Evolutionary conservation across 225 moss, liverwort and hornwort species (phyloP).

Genomic region (Rhytidiadelphus loreus): DNA sequence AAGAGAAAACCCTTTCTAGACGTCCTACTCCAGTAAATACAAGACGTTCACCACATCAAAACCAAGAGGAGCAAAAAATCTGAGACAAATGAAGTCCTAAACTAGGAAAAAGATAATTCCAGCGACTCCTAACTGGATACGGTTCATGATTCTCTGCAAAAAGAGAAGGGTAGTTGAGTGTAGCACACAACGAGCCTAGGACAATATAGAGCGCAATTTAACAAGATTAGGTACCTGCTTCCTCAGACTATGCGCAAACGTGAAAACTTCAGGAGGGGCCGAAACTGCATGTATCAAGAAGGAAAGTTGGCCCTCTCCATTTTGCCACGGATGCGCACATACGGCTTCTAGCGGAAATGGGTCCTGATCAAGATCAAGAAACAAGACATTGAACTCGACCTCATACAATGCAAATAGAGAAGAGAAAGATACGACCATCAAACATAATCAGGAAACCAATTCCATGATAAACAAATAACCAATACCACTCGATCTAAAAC

Average conservation of each 20-base stretch:
- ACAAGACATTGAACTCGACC: not conserved
- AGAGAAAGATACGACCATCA: not conserved
- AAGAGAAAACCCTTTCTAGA: not conserved
- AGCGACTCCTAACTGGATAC: not conserved
- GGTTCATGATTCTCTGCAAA: not conserved
- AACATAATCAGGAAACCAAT: not conserved
- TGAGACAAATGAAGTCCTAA: not conserved
- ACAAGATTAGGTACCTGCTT: conserved; percentile 48
- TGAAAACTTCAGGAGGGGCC: conserved; percentile 73
- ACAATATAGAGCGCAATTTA: not conserved
- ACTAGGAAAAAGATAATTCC: not conserved
- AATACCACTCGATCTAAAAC: not conserved
- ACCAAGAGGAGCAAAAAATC: not conserved
- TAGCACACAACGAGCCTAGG: not conserved
- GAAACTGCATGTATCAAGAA: conserved; percentile 79
- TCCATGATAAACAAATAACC: not conserved
- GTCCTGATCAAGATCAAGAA: conserved; percentile 44
- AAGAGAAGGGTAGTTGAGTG: not conserved
- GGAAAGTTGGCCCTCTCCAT: conserved; percentile 88
- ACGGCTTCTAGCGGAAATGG: conserved; percentile 73
- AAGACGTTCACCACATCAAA: not conserved
- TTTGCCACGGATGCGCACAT: conserved; percentile 75
- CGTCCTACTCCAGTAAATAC: not conserved
- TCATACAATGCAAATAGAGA: not conserved
- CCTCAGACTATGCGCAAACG: conserved; percentile 65